phyloP scores from a whole-genome alignment of 495 filamentous ascomycete genomes.

The Hypoxylon rickii region DNA sequence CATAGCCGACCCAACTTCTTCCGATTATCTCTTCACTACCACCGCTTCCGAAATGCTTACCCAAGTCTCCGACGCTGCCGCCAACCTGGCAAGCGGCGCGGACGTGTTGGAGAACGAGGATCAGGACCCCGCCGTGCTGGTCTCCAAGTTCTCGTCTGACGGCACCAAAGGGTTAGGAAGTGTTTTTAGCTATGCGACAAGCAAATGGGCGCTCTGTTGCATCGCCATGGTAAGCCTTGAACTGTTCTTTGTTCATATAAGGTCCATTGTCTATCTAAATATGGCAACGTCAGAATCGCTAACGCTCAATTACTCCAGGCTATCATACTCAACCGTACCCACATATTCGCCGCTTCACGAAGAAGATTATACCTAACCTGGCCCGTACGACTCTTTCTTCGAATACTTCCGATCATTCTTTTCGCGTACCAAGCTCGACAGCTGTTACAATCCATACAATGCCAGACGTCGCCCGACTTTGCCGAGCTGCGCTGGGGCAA shows the following conservation, averaged over 20 bases:
- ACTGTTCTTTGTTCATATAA: neutral
- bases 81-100: constrained; percentile 17
- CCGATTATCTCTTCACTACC: constrained; percentile 42
- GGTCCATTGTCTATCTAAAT: too few species aligned
- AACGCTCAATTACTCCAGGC: constrained; percentile 45
- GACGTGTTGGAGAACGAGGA: constrained; percentile 32
- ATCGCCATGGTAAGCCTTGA: constrained; percentile 64
- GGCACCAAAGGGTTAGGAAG: constrained; percentile 69
- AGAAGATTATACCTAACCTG: constrained; percentile 73
- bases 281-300: constrained; percentile 43
- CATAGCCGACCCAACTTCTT: constrained; percentile 61
- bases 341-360: constrained; percentile 88
- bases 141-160: constrained; percentile 56
- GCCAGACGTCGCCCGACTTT: constrained; percentile 85
- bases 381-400: constrained; percentile 71
- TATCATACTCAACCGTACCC: constrained; percentile 86
- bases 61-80: constrained; percentile 41
- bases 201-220: constrained; percentile 89
- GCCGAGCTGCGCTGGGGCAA: constrained; percentile 73
- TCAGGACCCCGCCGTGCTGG: constrained; percentile 46
- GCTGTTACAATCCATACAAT: constrained; percentile 84
- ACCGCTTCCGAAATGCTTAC: constrained; percentile 44
- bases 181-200: constrained; percentile 88
- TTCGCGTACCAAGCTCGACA: constrained; percentile 68
- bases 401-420: constrained; percentile 75